A percentile compares a stretch with the other conserved stretches of the same genome.
These are phyloP conservation scores for Collybiopsis luxurians DNA, from an alignment of 768 basidiomycete species.

Conservation along the genomic window DNA sequence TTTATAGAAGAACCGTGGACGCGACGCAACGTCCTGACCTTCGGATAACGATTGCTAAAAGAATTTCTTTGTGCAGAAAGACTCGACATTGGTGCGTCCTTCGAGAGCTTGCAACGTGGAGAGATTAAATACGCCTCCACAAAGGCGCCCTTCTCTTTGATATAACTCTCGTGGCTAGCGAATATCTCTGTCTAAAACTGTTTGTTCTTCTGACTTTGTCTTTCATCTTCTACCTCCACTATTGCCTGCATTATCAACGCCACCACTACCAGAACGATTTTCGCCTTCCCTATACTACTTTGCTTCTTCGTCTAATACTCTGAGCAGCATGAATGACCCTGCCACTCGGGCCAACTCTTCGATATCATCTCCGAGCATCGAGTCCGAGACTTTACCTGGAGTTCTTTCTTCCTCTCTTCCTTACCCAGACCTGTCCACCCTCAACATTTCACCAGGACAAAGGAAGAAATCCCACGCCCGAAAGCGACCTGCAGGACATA, in stretches of 20 bases:
- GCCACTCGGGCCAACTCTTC: not conserved
- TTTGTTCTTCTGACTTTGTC: not conserved
- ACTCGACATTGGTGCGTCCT: not conserved
- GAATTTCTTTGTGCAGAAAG: slow-evolving; percentile 8
- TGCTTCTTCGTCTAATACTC: not conserved
- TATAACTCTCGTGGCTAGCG: slow-evolving; percentile 1
- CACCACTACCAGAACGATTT: not conserved
- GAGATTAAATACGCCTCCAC: not conserved
- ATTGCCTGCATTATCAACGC: not conserved
- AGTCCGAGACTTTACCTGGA: not conserved
- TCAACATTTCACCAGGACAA: not conserved
- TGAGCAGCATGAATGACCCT: not conserved
- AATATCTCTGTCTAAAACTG: not conserved
- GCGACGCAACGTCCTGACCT: not conserved
- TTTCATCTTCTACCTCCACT: not conserved
- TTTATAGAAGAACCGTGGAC: not conserved
- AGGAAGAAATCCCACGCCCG: slow-evolving; percentile 46
- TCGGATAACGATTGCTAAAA: not conserved
- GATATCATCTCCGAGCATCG: not conserved
- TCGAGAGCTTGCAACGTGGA: slow-evolving; percentile 3
- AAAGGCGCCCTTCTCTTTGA: slow-evolving; percentile 4
- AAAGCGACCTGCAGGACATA: slow-evolving; percentile 50
- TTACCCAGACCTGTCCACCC: slow-evolving; percentile 1
- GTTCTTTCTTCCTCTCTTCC: slow-evolving; percentile 8
- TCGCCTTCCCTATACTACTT: not conserved